Evolutionary conservation across 345 rosid genomes (phyloP).

Genomic region (Sisymbrium irio): DNA sequence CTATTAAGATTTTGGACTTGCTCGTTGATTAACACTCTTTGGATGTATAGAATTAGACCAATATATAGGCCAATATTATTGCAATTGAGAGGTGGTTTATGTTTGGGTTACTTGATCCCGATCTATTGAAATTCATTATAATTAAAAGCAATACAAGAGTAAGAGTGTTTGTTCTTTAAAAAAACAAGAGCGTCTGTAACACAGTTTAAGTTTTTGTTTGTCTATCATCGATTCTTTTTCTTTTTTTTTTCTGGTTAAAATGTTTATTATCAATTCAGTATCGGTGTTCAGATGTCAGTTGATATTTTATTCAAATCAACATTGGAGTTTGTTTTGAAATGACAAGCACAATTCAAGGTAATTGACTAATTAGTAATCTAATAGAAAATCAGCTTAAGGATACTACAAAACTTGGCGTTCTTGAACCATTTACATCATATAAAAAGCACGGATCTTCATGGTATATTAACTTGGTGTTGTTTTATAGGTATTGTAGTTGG

Average conservation of each 20-base stretch:
- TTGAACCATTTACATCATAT: too few species aligned
- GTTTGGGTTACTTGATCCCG: neutral
- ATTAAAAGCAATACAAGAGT: neutral
- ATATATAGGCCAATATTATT: neutral
- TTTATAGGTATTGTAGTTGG: neutral
- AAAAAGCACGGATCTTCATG: neutral
- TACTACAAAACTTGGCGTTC: neutral
- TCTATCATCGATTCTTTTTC: neutral
- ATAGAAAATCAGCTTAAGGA: neutral
- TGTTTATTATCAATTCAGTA: neutral
- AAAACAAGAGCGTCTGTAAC: neutral
- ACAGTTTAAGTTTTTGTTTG: neutral
- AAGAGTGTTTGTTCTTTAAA: too few species aligned
- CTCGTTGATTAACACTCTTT: neutral
- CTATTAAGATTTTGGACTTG: slow-evolving; percentile 4
- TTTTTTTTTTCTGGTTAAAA: neutral
- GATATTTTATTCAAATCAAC: neutral
- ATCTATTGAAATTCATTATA: neutral
- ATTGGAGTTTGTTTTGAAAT: neutral
- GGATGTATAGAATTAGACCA: neutral
- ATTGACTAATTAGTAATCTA: neutral
- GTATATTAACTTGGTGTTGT: neutral
- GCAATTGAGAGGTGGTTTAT: neutral
- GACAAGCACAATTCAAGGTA: neutral
- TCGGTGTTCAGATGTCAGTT: neutral